Percentiles rank a stretch among this genome's conserved stretches.
Evolutionary conservation across 2,329 filamentous ascomycete species (phyloP).

Genomic region (Arthrobotrys pseudoclavata): DNA sequence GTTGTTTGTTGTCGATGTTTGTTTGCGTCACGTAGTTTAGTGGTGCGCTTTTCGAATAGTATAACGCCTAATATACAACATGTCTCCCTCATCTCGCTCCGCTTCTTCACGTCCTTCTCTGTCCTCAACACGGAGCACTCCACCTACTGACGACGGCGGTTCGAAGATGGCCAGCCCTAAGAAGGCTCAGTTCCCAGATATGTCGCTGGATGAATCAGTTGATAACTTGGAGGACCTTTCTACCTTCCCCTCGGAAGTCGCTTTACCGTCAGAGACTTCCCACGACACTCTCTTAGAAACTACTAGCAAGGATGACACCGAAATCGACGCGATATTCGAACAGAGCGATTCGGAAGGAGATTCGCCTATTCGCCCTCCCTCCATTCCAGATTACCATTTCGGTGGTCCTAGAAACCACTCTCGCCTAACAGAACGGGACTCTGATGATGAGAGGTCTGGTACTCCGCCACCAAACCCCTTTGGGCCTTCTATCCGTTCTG

Average conservation of each 20-base stretch:
- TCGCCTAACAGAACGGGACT: conserved; percentile 40
- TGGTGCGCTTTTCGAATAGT: conserved; percentile 23
- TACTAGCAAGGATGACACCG: conserved; percentile 41
- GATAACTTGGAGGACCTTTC: conserved; percentile 27
- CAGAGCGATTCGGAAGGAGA: conserved; percentile 53
- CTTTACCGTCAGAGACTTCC: conserved; percentile 42
- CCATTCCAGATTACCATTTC: conserved; percentile 52
- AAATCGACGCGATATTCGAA: conserved; percentile 59
- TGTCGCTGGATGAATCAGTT: conserved; percentile 11
- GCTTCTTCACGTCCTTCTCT: conserved; percentile 57
- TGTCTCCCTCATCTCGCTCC: conserved; percentile 55
- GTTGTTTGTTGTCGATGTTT: conserved; percentile 47
- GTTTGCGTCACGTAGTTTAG: conserved; percentile 28
- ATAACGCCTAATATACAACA: conserved; percentile 37
- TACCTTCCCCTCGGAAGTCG: conserved; percentile 26
- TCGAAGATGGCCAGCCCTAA: conserved; percentile 43
- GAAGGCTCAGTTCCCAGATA: not conserved
- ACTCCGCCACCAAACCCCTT: conserved; percentile 54
- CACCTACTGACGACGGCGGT: conserved; percentile 57
- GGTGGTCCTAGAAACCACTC: conserved; percentile 51
- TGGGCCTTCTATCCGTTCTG: conserved; percentile 50
- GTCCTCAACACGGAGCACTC: conserved; percentile 54
- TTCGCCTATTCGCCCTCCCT: conserved; percentile 45
- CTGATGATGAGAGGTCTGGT: conserved; percentile 45
- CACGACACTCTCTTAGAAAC: conserved; percentile 40